Percentiles rank a stretch among this genome's conserved stretches.
phyloP scores from a whole-genome alignment of 176 grass and related monocot species.

The Oropetium thomaeum region DNA sequence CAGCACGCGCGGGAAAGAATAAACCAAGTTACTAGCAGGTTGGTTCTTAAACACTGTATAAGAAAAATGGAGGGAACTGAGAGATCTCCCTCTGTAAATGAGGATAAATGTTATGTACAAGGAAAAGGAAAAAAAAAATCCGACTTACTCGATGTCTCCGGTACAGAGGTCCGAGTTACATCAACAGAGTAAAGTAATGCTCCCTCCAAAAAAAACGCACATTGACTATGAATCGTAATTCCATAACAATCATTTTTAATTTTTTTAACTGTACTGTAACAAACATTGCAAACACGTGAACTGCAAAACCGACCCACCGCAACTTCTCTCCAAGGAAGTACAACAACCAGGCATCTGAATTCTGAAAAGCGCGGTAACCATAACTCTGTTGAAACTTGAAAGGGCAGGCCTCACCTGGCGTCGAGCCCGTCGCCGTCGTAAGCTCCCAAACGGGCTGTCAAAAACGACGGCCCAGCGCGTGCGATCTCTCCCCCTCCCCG shows the following conservation, averaged over 20 bases:
- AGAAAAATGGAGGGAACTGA: no score
- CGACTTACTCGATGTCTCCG: no score
- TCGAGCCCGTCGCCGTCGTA: not conserved
- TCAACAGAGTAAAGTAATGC: no score
- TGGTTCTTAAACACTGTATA: no score
- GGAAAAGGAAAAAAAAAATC: no score
- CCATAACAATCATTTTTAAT: no score
- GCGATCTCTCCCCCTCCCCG: not conserved
- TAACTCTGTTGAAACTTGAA: not conserved
- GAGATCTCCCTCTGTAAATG: no score
- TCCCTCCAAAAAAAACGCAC: no score
- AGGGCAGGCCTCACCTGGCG: not conserved
- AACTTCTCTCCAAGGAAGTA: not conserved
- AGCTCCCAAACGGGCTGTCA: constrained; percentile 18
- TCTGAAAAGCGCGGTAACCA: not conserved
- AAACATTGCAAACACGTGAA: not conserved
- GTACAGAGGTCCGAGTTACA: no score
- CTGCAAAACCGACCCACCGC: not conserved
- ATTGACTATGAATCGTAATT: no score
- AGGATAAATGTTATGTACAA: no score
- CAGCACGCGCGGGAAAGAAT: not conserved
- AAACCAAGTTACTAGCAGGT: not conserved
- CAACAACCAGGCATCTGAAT: not conserved
- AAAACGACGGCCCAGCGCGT: constrained; percentile 40
- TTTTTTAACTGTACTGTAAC: not conserved